These are phyloP conservation scores for Discostella pseudostelligera DNA, from an alignment of 108 stramenopile species.

Conservation along the genomic window DNA sequence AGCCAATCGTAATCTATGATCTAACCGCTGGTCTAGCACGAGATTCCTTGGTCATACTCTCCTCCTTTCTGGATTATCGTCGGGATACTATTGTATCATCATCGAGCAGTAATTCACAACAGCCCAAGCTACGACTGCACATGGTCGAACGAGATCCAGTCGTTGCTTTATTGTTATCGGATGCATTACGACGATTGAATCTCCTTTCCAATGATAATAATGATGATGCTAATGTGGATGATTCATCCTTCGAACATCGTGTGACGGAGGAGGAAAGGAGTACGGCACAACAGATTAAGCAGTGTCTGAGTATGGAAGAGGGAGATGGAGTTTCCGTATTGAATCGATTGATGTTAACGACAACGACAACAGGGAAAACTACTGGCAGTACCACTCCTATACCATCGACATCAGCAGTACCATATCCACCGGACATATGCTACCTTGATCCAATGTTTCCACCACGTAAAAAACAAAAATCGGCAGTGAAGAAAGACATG, in stretches of 20 bases:
- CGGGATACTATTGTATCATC: slow-evolving; percentile 19
- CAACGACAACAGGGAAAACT: background rate
- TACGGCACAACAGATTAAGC: slow-evolving; percentile 27
- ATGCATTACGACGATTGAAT: slow-evolving; percentile 66
- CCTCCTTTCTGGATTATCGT: slow-evolving; percentile 12
- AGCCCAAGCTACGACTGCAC: slow-evolving; percentile 25
- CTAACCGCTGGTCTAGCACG: slow-evolving; percentile 87
- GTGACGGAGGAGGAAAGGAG: background rate
- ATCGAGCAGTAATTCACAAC: background rate
- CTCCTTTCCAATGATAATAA: slow-evolving; percentile 14
- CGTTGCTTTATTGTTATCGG: slow-evolving; percentile 60
- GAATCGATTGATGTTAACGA: background rate
- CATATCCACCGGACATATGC: slow-evolving; percentile 54
- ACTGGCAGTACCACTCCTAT: background rate
- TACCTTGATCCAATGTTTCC: slow-evolving; percentile 92
- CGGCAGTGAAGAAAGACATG: slow-evolving; percentile 85
- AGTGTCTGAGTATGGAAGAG: slow-evolving; percentile 46
- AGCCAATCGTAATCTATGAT: slow-evolving; percentile 53
- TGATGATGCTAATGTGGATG: background rate
- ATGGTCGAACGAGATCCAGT: slow-evolving; percentile 84
- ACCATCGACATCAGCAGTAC: too few species aligned
- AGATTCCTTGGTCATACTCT: slow-evolving; percentile 68
- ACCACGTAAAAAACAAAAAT: slow-evolving; percentile 59
- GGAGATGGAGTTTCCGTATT: slow-evolving; percentile 57
- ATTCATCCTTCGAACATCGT: background rate